Conservation (phyloP, 2,329 filamentous ascomycete genomes). For the Fusarium nurragi region DNA sequence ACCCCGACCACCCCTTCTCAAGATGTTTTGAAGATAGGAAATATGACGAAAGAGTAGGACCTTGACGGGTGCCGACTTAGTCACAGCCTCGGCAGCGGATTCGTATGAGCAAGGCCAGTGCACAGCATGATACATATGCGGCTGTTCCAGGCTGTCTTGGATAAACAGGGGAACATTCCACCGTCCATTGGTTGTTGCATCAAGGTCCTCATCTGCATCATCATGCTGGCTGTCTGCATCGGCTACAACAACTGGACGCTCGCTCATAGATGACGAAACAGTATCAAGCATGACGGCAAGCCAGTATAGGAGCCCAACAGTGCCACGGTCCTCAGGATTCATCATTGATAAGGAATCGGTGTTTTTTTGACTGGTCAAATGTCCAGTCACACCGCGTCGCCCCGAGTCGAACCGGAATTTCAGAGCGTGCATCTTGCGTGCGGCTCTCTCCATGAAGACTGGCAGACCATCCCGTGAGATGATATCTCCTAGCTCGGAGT, state of each 20-base stretch:
- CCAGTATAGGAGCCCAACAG: conserved; percentile 66
- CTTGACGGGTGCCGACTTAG: conserved; percentile 65
- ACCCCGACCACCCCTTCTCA: conserved; percentile 51
- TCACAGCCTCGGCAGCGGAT: conserved; percentile 58
- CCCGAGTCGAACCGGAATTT: conserved; percentile 39
- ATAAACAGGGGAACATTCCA: conserved; percentile 40
- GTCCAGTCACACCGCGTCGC: conserved; percentile 21
- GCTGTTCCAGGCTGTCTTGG: conserved; percentile 43
- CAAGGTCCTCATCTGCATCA: conserved; percentile 29
- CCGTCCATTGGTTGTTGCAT: conserved; percentile 11
- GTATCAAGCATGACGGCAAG: conserved; percentile 69
- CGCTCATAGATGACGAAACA: conserved; percentile 62
- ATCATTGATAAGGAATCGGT: conserved; percentile 5
- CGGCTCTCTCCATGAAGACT: conserved; percentile 38
- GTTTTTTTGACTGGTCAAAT: neutral
- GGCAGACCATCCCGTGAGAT: conserved; percentile 38
- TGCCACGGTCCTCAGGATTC: conserved; percentile 48
- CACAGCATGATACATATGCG: conserved; percentile 22
- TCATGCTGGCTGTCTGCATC: conserved; percentile 53
- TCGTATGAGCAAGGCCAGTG: conserved; percentile 65
- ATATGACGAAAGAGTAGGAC: conserved; percentile 66
- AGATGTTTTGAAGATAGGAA: conserved; percentile 59
- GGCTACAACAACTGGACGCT: conserved; percentile 47
- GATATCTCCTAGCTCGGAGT: conserved; percentile 30
- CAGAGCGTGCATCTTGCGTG: conserved; percentile 42